Conservation (phyloP, 1,139 yeast genomes). For the Candida sanyaensis region DNA sequence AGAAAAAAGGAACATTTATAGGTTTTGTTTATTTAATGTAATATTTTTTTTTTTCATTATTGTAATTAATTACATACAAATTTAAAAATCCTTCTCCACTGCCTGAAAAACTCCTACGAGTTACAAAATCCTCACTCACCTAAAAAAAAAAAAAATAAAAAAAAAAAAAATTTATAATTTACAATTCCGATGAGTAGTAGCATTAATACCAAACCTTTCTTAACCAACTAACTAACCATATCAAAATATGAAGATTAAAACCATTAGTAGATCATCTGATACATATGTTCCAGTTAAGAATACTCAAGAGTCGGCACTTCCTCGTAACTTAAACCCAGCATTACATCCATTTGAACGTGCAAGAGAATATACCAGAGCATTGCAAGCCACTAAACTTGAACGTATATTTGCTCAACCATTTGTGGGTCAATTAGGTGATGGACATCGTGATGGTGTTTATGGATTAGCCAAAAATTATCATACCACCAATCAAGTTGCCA, state of each 20-base stretch:
- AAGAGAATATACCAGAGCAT: conserved; percentile 90
- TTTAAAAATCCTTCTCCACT: no score
- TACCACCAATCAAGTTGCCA: conserved; percentile 73
- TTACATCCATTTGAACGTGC: conserved; percentile 97
- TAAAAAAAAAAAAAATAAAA: no score
- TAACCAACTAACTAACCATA: not conserved
- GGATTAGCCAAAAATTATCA: conserved; percentile 78
- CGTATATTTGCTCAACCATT: conserved; percentile 98
- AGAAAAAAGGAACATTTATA: no score
- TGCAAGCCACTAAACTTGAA: conserved; percentile 93
- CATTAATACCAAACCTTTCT: not conserved
- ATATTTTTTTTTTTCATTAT: no score
- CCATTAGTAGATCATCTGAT: conserved; percentile 88
- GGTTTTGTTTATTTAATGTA: no score
- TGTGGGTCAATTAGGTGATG: conserved; percentile 90
- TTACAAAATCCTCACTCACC: no score
- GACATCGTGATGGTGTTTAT: conserved; percentile 96
- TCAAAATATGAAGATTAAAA: conserved; percentile 73
- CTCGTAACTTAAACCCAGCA: conserved; percentile 91
- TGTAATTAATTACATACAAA: no score
- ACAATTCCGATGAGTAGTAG: no score
- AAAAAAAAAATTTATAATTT: no score
- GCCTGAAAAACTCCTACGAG: no score
- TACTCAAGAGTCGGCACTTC: conserved; percentile 83
- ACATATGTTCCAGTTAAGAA: conserved; percentile 89